Evolutionary conservation across 2,329 filamentous ascomycete genomes (phyloP).

Genomic region (Penicillium brasilianum): DNA sequence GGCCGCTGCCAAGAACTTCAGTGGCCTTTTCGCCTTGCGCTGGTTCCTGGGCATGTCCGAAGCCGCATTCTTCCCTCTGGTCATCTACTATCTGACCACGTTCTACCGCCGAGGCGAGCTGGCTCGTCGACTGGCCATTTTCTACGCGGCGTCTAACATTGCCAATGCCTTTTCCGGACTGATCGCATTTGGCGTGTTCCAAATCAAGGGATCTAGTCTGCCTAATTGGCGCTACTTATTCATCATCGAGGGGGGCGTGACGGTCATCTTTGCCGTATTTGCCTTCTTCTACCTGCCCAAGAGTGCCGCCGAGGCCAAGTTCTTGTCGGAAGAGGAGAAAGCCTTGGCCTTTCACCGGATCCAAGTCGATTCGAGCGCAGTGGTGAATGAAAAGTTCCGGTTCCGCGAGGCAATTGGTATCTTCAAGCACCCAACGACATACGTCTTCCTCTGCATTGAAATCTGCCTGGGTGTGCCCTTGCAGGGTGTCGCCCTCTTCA

Average conservation of each 20-base stretch:
- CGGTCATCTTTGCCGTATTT: constrained; percentile 66
- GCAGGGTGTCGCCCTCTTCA: constrained; percentile 62
- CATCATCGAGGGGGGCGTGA: constrained; percentile 63
- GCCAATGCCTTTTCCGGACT: constrained; percentile 70
- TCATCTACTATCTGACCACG: constrained; percentile 67
- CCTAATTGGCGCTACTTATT: constrained; percentile 60
- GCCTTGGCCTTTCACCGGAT: constrained; percentile 74
- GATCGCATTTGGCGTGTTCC: constrained; percentile 66
- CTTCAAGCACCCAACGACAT: constrained; percentile 60
- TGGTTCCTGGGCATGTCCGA: constrained; percentile 75
- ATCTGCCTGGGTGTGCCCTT: constrained; percentile 65
- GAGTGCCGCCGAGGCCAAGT: constrained; percentile 67
- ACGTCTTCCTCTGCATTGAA: constrained; percentile 61
- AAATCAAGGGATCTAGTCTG: constrained; percentile 56
- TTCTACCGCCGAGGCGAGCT: constrained; percentile 76
- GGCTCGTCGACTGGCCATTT: constrained; percentile 71
- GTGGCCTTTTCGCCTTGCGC: constrained; percentile 68
- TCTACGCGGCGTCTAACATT: constrained; percentile 77
- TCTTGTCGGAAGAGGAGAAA: constrained; percentile 70
- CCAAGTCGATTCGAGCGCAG: constrained; percentile 72
- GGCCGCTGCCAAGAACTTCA: constrained; percentile 63
- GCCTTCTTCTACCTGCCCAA: constrained; percentile 72
- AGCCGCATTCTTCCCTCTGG: constrained; percentile 71
- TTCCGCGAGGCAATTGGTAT: constrained; percentile 58
- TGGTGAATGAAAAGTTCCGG: constrained; percentile 62